Base-by-base conservation (phyloP, 2,329 filamentous ascomycete genomes). In the Calonectria hongkongensis region DNA sequence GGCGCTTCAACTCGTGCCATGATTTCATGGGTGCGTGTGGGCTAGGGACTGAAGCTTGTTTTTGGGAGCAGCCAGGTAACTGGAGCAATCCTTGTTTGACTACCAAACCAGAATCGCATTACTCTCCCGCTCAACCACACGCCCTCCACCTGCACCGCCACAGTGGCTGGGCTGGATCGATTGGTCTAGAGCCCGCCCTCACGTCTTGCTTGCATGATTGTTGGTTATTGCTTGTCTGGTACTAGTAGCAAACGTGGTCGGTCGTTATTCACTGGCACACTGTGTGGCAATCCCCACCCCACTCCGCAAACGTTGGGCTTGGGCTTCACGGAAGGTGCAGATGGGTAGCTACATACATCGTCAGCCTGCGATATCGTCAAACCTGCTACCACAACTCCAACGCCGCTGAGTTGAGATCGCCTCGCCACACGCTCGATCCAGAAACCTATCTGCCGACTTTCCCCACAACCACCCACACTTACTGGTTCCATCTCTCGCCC, bases 361-460 rank as follows among this genome's bases (percentile, higher is more conserved):
- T 73, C 74, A 73, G 71, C 72, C 74, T 76, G 70, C 74, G 77
- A 75, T 72, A 68, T 77, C 74, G 72, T 71, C 75, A 72, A 75
- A 76, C 75, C 56, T 74, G 72, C 73, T 75, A 73, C 74, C 76
- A 64, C 74, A 76, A 73, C 70, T 73, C 73, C 65, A 64, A 69
- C 64, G 69, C 63, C 70, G 64, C 58, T 21, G 21, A 36, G n/a
- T 54, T 33, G 54, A 68, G 48, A 43, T 62, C 63, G 51, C 47
- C 33, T 21, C 21, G 43, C 45, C 48, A 27, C 51, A 50, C 25
- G 25, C 45, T 51, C 21, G 58, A 47, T 36, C 8, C 25, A 39
- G 28, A 43, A 54, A 47, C 41, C 16, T 10, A 25, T 21, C 43
- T 30, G n/a, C 5, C n/a, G 18, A 48, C 27, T 63, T 48, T 67